Base-by-base conservation (phyloP, 495 filamentous ascomycete species). In the Hypomontagnella monticulosa region DNA sequence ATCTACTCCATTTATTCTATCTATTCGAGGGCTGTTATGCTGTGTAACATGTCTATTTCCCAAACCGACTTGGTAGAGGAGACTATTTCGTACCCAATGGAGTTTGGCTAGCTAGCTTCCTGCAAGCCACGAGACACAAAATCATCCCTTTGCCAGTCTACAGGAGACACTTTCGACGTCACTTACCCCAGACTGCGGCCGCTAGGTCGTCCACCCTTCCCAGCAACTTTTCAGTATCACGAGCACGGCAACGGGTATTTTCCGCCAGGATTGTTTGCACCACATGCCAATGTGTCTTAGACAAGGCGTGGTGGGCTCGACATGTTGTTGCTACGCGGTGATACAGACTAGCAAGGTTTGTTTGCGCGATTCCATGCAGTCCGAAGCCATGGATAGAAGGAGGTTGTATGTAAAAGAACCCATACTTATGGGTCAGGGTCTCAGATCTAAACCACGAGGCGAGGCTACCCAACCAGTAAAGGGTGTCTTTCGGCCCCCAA, bases 41-140 rank as follows among this genome's bases (percentile, higher is more conserved):
- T 41, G 63, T 67, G 63, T 52, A 67, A 67, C 61, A 47, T 57
- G 46, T 33, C 19, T 49, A 46, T 52, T 48, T 53, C 42, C 52
- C 38, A 58, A 57, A 53, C 19, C n/a, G 16, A 12, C 20, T 15
- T 0, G 20, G 16, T 14, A 6, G 6, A 33, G 18, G n/a, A 34
- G 40, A 6, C 23, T 8, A 34, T 43, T 57, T 23, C 20, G 30
- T 15, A 10, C 14, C 5, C 30, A 46, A 46, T 47, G 40, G 30
- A 38, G 42, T 18, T 32, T 48, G 23, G 23, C 23, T 27, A 27
- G 23, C 23, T 27, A n/a, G n/a, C n/a, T 49, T 15, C 37, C 56
- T 50, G 44, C 44, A 60, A 53, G 47, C 57, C 38, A 61, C 49
- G 20, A 38, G 15, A 34, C 11, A 19, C 34, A 30, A 30, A 40